Evolutionary conservation across 2,329 filamentous ascomycete genomes (phyloP).

Genomic region (Ophiostoma triangulosporum): DNA sequence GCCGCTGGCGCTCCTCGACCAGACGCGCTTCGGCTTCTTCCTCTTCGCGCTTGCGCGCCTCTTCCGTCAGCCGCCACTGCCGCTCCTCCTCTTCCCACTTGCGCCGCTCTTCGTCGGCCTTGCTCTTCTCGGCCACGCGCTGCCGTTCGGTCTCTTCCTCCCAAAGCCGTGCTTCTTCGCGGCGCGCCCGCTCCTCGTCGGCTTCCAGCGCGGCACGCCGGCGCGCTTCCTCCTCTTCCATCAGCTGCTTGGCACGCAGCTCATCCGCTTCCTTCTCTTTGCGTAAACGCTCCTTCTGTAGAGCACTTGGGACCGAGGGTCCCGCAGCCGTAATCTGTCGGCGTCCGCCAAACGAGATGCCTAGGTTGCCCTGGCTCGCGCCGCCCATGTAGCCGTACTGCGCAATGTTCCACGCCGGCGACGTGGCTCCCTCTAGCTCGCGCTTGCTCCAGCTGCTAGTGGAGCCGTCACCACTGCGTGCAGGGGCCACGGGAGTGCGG

Average conservation of each 20-base stretch:
- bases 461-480: constrained; percentile 40
- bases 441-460: constrained; percentile 87
- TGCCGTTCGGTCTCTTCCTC: constrained; percentile 48
- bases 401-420: constrained; percentile 94
- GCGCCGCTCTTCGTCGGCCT: constrained; percentile 44
- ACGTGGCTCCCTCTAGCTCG: constrained; percentile 64
- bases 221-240: constrained; percentile 33
- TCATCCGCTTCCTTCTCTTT: constrained; percentile 44
- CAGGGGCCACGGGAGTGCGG: constrained; percentile 28
- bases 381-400: constrained; percentile 98
- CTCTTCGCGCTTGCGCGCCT: constrained; percentile 56
- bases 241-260: constrained; percentile 42
- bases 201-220: constrained; percentile 33
- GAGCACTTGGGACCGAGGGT: constrained; percentile 65
- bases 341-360: constrained; percentile 80
- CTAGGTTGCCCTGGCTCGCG: constrained; percentile 88
- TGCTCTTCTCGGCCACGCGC: constrained; percentile 45
- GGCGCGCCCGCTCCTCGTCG: constrained; percentile 47
- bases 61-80: constrained; percentile 57
- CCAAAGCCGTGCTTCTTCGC: constrained; percentile 54
- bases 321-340: constrained; percentile 81
- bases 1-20: constrained; percentile 50
- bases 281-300: constrained; percentile 65
- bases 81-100: constrained; percentile 53
- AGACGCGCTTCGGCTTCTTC: constrained; percentile 55